Percentiles rank a stretch among this genome's conserved stretches.
Conservation (phyloP, 805 yeast species). For the Barnettozyma populi region DNA sequence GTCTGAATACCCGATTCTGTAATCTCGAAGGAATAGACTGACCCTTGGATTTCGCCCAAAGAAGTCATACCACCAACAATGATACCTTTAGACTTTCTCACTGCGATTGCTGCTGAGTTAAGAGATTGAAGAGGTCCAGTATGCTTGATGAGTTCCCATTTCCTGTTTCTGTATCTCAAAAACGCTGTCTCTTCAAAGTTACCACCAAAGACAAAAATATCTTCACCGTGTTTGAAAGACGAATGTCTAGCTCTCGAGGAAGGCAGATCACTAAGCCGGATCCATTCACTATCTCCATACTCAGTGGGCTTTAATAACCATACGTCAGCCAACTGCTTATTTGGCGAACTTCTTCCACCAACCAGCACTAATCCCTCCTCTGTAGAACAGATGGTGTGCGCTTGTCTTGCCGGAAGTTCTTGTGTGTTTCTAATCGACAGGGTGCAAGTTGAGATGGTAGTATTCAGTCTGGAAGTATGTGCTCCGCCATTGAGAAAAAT, state of each 20-base stretch:
- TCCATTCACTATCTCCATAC: slow-evolving; percentile 35
- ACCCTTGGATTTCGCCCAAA: slow-evolving; percentile 21
- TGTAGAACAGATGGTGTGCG: slow-evolving; percentile 44
- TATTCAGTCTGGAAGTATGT: slow-evolving; percentile 24
- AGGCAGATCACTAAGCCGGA: slow-evolving; percentile 32
- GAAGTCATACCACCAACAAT: slow-evolving; percentile 43
- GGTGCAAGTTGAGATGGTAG: slow-evolving; percentile 1
- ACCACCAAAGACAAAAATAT: slow-evolving; percentile 51
- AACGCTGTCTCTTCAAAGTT: slow-evolving; percentile 19
- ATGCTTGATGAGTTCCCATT: slow-evolving; percentile 5
- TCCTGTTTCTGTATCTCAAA: slow-evolving; percentile 14
- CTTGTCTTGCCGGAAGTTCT: slow-evolving; percentile 39
- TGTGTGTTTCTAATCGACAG: slow-evolving; percentile 12
- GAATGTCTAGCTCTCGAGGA: slow-evolving; percentile 48
- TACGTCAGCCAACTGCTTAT: slow-evolving; percentile 35
- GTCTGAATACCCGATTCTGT: slow-evolving; percentile 21
- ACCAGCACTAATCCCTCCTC: slow-evolving; percentile 33
- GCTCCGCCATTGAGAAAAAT: slow-evolving; percentile 34
- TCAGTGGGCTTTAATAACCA: slow-evolving; percentile 31
- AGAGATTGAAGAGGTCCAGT: slow-evolving; percentile 20
- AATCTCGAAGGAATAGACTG: slow-evolving; percentile 32
- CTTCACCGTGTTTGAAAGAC: slow-evolving; percentile 27
- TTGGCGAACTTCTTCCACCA: slow-evolving; percentile 71
- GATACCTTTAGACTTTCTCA: slow-evolving; percentile 31
- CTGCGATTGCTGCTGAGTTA: slow-evolving; percentile 33